Conservation (phyloP, 805 yeast species). For the Wickerhamiella parazyma region DNA sequence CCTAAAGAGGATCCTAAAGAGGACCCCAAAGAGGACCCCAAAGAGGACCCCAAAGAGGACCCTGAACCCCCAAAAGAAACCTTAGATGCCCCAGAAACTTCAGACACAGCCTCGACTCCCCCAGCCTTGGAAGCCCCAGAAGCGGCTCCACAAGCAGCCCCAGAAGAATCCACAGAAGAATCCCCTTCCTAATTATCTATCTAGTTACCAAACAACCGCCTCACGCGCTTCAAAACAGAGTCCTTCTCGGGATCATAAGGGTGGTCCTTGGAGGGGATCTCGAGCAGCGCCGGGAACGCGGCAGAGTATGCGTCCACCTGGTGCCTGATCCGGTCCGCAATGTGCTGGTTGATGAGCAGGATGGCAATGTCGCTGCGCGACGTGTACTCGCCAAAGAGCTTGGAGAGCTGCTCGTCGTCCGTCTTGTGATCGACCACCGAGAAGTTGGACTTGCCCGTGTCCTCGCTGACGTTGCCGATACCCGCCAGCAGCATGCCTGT, state of each 20-base stretch:
- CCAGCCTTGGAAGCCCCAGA: too few species aligned
- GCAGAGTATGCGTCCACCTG: slow-evolving; percentile 70
- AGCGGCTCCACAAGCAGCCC: not conserved
- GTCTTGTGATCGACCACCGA: slow-evolving; percentile 72
- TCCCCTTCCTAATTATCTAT: not conserved
- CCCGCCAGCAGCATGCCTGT: slow-evolving; percentile 95
- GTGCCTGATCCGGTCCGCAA: slow-evolving; percentile 80
- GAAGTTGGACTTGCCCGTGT: slow-evolving; percentile 59
- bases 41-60: too few species aligned
- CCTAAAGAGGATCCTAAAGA: slow-evolving; percentile 8
- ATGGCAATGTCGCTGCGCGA: slow-evolving; percentile 84
- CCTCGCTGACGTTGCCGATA: slow-evolving; percentile 64
- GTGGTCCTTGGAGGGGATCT: slow-evolving; percentile 96
- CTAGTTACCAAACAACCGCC: slow-evolving; percentile 87
- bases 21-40: too few species aligned
- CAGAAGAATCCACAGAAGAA: slow-evolving; percentile 17
- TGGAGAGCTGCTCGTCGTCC: slow-evolving; percentile 56
- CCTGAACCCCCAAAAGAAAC: too few species aligned
- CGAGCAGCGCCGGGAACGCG: slow-evolving; percentile 93
- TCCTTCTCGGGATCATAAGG: slow-evolving; percentile 99
- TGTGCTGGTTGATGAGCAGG: slow-evolving; percentile 80
- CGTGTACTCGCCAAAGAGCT: slow-evolving; percentile 65
- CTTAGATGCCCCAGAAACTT: too few species aligned
- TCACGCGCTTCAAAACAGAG: slow-evolving; percentile 83
- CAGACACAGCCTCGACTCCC: too few species aligned